phyloP scores from a whole-genome alignment of 169 alveolate species.

The Plasmodium gallinaceum region DNA sequence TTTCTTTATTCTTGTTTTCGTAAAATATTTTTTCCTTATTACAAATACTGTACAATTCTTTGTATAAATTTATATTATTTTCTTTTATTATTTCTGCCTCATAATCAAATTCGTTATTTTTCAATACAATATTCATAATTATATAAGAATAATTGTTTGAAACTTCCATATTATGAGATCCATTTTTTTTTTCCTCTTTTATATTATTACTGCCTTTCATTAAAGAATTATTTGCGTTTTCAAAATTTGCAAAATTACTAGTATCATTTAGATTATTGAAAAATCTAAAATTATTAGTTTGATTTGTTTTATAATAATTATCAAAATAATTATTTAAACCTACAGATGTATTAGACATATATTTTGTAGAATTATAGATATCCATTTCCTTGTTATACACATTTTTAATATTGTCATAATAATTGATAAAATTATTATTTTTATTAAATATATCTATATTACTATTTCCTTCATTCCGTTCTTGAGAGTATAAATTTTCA shows the following conservation, averaged over 20 bases:
- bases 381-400: no score
- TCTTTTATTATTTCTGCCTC: conserved; percentile 51
- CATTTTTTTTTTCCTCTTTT: conserved; percentile 16
- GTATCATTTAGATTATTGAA: background rate
- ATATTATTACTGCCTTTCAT: background rate
- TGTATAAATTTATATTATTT: conserved; percentile 49
- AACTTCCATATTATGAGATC: conserved; percentile 14
- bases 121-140: conserved; percentile 59
- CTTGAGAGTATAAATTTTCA: background rate
- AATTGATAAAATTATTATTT: background rate
- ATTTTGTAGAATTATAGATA: background rate
- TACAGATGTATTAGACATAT: background rate
- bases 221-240: background rate
- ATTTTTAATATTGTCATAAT: background rate
- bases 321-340: background rate
- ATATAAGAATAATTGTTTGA: conserved; percentile 44
- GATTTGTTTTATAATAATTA: background rate
- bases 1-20: conserved; percentile 50
- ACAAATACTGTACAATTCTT: conserved; percentile 44
- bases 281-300: background rate
- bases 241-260: background rate
- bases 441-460: background rate
- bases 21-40: conserved; percentile 60
- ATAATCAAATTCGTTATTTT: conserved; percentile 65
- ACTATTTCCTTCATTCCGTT: conserved; percentile 20